A percentile compares a stretch with the other conserved stretches of the same genome.
phyloP scores from a whole-genome alignment of 2,329 filamentous ascomycete genomes.

The Exophiala sp. region DNA sequence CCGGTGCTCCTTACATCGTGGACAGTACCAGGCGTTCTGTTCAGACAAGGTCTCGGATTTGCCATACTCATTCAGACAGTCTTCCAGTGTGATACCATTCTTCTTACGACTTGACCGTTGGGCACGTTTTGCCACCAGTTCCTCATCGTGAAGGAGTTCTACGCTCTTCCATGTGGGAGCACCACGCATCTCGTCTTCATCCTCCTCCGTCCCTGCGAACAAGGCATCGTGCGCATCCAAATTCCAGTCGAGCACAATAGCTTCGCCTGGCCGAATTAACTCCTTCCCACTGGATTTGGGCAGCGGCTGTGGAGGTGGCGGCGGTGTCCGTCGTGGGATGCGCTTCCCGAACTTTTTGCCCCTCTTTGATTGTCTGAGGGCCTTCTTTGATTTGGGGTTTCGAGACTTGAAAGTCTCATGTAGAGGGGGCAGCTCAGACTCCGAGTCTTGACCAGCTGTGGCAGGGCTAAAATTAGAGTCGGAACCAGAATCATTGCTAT shows the following conservation, averaged over 20 bases:
- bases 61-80: conserved; percentile 92
- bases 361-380: conserved; percentile 38
- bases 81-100: conserved; percentile 76
- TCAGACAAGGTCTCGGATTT: conserved; percentile 91
- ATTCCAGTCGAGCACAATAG: conserved; percentile 82
- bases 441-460: conserved; percentile 31
- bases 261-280: conserved; percentile 76
- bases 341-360: conserved; percentile 30
- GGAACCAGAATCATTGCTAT: conserved; percentile 23
- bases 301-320: conserved; percentile 20
- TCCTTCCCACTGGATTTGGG: conserved; percentile 37
- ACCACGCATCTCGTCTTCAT: conserved; percentile 55
- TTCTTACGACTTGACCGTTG: conserved; percentile 64
- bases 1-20: conserved; percentile 87
- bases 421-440: conserved; percentile 26
- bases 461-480: conserved; percentile 18
- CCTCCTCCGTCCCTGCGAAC: conserved; percentile 51
- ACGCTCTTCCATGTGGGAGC: conserved; percentile 53
- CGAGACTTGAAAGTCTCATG: conserved; percentile 22
- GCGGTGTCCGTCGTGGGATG: conserved; percentile 14
- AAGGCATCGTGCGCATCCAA: conserved; percentile 66
- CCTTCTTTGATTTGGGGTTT: conserved; percentile 23
- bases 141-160: conserved; percentile 56
- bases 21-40: conserved; percentile 97
- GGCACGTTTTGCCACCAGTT: conserved; percentile 61